Base-by-base conservation (phyloP, 129 eudicot species). In the Centella asiatica region DNA sequence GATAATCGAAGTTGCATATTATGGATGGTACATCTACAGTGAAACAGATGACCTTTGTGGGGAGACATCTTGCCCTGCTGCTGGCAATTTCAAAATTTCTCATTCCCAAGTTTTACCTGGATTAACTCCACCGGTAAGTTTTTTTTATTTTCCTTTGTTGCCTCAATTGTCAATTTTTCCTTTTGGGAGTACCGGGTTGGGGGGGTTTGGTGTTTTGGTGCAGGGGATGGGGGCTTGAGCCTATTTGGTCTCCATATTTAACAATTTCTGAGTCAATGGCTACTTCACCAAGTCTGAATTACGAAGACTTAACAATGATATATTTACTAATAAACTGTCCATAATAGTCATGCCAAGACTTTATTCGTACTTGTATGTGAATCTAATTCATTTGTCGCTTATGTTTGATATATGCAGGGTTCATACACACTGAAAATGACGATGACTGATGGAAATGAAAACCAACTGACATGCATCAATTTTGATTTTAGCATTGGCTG, bases 111-210 rank as follows among this genome's bases (percentile, higher is more conserved):
- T 74, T 19, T 73, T 90, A 66, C 97, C 97, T 15, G 80, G 85
- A 67, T 12, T 69, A 62, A 86, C 95, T 64, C 97, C 97, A 32
- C 97, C 97, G 32, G 97, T 90, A 74, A 86, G 97, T 83, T 39
- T n/a, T n/a, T n/a, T n/a, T n/a, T 57, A 18, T 18, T 22, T 57
- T 14, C 19, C 20, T 33, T n/a, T n/a, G 29, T 6, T 31, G 11
- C 1, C 13, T 13, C 44, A 28, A 28, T 31, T 4, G 6, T n/a
- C 4, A 28, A 15, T 15, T 17, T 4, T 1, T 5, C 23, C 6
- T n/a, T n/a, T 22, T n/a, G n/a, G n/a, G n/a, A n/a, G n/a, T n/a
- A n/a, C n/a, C n/a, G n/a, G n/a, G n/a, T n/a, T n/a, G n/a, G n/a
- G n/a, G n/a, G n/a, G n/a, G n/a, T n/a, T n/a, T n/a, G n/a, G n/a